Base-by-base conservation (phyloP, 2,329 filamentous ascomycete genomes). In the Scedosporium minutisporum region DNA sequence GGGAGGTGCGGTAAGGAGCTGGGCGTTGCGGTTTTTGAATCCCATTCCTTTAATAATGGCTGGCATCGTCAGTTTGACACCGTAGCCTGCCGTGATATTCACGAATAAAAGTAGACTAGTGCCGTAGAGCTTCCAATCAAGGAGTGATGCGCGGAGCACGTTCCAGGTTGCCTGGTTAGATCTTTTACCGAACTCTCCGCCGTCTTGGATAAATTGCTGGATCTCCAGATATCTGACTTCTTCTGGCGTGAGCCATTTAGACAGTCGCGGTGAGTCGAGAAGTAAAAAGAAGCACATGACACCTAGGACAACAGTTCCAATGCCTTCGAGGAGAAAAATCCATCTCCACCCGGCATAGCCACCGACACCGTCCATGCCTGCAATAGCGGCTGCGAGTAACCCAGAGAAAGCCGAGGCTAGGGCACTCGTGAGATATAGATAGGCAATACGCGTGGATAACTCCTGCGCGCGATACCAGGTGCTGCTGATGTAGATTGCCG, bases 401-500 rank as follows among this genome's bases (percentile, higher is more conserved):
- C 92, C 92, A 53, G 91, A 92, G 69, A 96, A 97, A 0, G 91
- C 90, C 38, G 90, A 90, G 1, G 90, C 90, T 3, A 93, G 78
- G 0, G 87, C 89, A 0, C 90, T 93, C 29, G 83, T 90, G 69
- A 84, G 87, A 79, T 97, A 97, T 80, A 97, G 97, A 79, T 97
- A 93, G 16, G 87, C 90, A 76, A 93, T 97, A 33, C 95, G 87
- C 70, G 91, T 91, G 75, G 97, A 93, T 2, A 93, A 91, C 75
- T 97, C 95, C 55, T 80, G 80, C 64, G 93, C 86, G 64, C 87
- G 87, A 69, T 97, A 99, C 92, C 90, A 96, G 87, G 93, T 93
- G 63, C 90, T 86, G 65, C 92, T 86, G 6, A 93, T 77, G 70
- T 92, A 89, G 71, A 89, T 82, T 59, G 76, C 78, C 76, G 74